Evolutionary conservation across 768 basidiomycete genomes (phyloP).

Genomic region (Rubroboletus satanas): DNA sequence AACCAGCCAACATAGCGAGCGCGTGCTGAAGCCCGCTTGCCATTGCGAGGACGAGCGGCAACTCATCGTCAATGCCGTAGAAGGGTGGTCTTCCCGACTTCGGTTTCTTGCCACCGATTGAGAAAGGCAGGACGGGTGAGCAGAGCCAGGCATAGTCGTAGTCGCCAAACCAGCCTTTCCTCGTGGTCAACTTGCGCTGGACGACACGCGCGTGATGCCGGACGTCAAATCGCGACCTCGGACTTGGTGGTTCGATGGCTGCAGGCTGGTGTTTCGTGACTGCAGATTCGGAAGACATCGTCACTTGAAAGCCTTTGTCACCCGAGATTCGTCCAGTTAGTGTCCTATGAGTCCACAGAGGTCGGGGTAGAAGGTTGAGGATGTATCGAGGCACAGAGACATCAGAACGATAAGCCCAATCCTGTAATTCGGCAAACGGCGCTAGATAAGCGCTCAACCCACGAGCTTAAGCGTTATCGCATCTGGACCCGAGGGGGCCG

Average conservation of each 20-base stretch:
- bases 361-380: background rate
- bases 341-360: background rate
- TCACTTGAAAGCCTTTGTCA: background rate
- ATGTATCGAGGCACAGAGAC: background rate
- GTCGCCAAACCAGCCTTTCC: conserved; percentile 77
- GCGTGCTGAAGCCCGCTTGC: conserved; percentile 72
- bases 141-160: conserved; percentile 80
- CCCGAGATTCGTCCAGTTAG: background rate
- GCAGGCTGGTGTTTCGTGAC: conserved; percentile 18
- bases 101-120: conserved; percentile 30
- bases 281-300: conserved; percentile 16
- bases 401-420: background rate
- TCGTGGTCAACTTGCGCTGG: conserved; percentile 41
- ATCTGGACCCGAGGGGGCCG: background rate
- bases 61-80: conserved; percentile 66
- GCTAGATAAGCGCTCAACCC: background rate
- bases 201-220: conserved; percentile 11
- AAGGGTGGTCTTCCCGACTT: conserved; percentile 54
- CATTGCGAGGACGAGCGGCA: conserved; percentile 71
- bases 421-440: background rate
- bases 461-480: background rate
- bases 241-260: conserved; percentile 8
- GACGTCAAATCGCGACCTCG: conserved; percentile 2
- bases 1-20: conserved; percentile 77
- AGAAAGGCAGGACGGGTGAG: conserved; percentile 61